Evolutionary conservation across 768 basidiomycete species (phyloP), one percentile per base, ranked within the genome.

Genomic region (Kondoa malvinella): DNA sequence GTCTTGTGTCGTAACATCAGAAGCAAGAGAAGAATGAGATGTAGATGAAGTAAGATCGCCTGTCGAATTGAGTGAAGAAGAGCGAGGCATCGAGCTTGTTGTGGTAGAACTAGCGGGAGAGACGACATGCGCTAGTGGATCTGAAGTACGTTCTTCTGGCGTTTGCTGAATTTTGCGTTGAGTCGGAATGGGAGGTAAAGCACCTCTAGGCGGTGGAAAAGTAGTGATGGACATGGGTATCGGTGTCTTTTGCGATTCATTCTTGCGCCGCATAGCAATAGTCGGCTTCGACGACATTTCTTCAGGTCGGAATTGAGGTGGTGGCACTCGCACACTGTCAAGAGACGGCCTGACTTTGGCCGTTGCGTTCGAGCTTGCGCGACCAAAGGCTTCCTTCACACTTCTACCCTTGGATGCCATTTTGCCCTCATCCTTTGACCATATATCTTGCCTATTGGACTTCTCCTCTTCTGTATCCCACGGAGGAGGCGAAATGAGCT

Each of bases 401-500:
- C 40, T 50, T 8, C 40, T 8, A 50, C 40, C 40, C 21, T 50
- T 50, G 12, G 21, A 50, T 8, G 40, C 8, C 40, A 50, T 50
- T 50, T 50, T 50, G 40, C 40, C 21, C 40, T 8, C 21, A 8
- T 50, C 40, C 61, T 16, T 27, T 32, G 61, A 27, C 16, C 16
- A 63, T 16, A 30, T 29, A 8, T 63, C 61, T 32, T 30, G 17
- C 14, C 12, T 33, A 29, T 29, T 59, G 58, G 58, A 4, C 27
- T 59, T 3, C 34, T 66, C 56, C 8, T 29, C 33, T 21, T 68
- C 29, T 26, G 30, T 32, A 29, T 50, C 31, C 69, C 69, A 69
- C 2, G 69, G 69, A 34, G 69, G 66, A 27, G 69, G 69, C 4
- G 66, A 67, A 29, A 67, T 57, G 50, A 68, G 66, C 58, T 62